A percentile compares a stretch with the other conserved stretches of the same genome.
These are phyloP conservation scores for Termitomyces sp. DNA, from an alignment of 768 basidiomycete genomes.

Conservation along the genomic window DNA sequence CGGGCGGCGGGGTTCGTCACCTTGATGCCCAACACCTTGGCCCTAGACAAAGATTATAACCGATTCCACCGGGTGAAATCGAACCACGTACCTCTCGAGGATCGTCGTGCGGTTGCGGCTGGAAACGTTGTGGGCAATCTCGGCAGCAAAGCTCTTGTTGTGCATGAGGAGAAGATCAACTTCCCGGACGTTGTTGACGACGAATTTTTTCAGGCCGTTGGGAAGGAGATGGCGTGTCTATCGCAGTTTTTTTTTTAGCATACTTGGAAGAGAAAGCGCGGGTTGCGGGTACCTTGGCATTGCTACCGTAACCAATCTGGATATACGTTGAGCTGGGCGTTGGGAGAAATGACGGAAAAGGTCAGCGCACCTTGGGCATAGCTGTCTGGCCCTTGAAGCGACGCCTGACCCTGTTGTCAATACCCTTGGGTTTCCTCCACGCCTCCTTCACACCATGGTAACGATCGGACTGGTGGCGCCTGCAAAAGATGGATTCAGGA, in stretches of 20 bases:
- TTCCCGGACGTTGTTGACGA: constrained; percentile 91
- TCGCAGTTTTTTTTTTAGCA: constrained; percentile 2
- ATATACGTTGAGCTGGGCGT: neutral
- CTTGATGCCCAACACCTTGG: constrained; percentile 84
- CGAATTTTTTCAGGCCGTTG: constrained; percentile 92
- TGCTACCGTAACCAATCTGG: constrained; percentile 85
- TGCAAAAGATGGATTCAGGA: constrained; percentile 26
- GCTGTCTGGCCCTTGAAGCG: constrained; percentile 93
- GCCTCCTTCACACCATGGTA: constrained; percentile 96
- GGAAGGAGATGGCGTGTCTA: constrained; percentile 94
- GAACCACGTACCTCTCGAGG: constrained; percentile 67
- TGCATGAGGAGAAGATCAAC: constrained; percentile 96
- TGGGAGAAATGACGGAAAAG: neutral
- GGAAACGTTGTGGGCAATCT: constrained; percentile 95
- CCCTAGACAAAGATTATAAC: constrained; percentile 37
- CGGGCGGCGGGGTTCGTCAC: constrained; percentile 91
- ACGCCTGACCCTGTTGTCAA: constrained; percentile 95
- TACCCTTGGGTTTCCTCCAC: constrained; percentile 99
- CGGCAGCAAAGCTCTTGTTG: constrained; percentile 93
- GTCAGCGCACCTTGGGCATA: constrained; percentile 83
- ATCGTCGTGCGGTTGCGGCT: constrained; percentile 92
- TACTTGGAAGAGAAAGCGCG: constrained; percentile 41
- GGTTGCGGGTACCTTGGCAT: constrained; percentile 56
- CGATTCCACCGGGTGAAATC: neutral
- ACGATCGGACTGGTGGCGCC: constrained; percentile 98